These are phyloP conservation scores for Penicillium sumatraense DNA, from an alignment of 2,329 filamentous ascomycete genomes.

Conservation along the genomic window DNA sequence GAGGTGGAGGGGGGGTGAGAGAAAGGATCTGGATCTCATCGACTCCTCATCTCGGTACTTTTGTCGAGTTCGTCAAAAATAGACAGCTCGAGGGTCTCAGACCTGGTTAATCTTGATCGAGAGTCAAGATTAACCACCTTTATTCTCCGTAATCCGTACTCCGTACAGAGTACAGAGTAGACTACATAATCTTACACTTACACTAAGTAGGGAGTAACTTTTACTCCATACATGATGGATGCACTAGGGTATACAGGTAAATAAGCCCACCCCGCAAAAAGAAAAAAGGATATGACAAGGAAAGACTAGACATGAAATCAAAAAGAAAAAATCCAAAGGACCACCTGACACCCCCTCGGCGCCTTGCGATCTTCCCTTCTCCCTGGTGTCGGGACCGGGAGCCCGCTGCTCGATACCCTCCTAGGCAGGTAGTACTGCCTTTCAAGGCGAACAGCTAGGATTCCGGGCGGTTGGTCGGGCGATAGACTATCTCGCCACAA, in stretches of 20 bases:
- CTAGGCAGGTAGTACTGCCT: slow-evolving; percentile 17
- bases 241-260: neutral
- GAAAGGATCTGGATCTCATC: slow-evolving; percentile 4
- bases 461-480: neutral
- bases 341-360: slow-evolving; percentile 15
- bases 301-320: neutral
- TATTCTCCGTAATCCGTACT: neutral
- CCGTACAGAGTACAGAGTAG: neutral
- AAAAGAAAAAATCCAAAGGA: neutral
- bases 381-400: slow-evolving; percentile 11
- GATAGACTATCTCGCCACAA: slow-evolving; percentile 1
- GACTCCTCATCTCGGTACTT: slow-evolving; percentile 5
- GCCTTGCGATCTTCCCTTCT: slow-evolving; percentile 11
- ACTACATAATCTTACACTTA: neutral
- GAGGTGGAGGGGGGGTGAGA: neutral
- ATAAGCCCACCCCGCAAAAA: neutral
- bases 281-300: too few species aligned
- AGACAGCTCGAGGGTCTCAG: neutral
- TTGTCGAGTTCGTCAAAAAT: slow-evolving; percentile 3
- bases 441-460: neutral
- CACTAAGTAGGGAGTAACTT: too few species aligned
- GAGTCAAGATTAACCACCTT: neutral
- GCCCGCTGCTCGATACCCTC: slow-evolving; percentile 11
- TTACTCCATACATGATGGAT: too few species aligned
- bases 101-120: neutral